phyloP scores from a whole-genome alignment of 345 rosid species.

The Camelina neglecta region DNA sequence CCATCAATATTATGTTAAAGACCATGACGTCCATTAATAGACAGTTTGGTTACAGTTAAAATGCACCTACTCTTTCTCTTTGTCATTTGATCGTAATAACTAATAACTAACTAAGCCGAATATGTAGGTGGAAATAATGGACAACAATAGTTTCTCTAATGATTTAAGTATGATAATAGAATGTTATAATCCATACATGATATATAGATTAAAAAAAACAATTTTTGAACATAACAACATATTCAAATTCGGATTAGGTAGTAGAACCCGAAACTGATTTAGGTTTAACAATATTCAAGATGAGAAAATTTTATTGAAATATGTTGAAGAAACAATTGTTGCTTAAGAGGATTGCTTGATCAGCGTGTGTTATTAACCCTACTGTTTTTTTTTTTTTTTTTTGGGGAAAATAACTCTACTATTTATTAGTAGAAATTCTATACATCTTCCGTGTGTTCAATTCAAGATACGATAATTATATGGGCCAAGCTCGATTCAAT shows the following conservation, averaged over 20 bases:
- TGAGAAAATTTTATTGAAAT: neutral
- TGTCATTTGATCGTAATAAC: conserved; percentile 17
- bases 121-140: conserved; percentile 25
- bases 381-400: no score
- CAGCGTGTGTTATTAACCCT: no score
- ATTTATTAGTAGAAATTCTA: neutral
- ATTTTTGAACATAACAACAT: no score
- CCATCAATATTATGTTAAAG: conserved; percentile 7
- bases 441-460: neutral
- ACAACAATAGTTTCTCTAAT: no score
- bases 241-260: no score
- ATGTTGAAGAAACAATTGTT: neutral
- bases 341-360: neutral
- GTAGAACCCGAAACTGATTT: no score
- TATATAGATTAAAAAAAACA: no score
- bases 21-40: conserved; percentile 19
- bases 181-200: no score
- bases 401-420: no score
- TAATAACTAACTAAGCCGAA: conserved; percentile 1
- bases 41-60: conserved; percentile 28
- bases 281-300: no score
- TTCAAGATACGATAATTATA: neutral
- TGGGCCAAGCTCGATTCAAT: neutral
- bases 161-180: no score
- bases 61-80: neutral